Base-by-base conservation (phyloP, 192 early-diverging fungal genomes). In the Coemansia sp. region DNA sequence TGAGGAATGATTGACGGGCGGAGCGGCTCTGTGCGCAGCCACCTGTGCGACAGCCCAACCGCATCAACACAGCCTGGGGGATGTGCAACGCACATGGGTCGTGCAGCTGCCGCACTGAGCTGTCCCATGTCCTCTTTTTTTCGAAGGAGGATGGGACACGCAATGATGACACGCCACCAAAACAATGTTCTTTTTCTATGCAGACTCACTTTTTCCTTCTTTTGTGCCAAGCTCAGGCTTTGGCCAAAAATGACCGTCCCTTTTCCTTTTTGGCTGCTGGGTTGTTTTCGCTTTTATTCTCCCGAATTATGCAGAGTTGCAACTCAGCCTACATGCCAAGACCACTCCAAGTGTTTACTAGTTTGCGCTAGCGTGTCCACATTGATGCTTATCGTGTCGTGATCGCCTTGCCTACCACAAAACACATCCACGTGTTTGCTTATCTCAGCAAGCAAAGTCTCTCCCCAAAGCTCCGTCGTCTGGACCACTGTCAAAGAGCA, bases 21-120 rank as follows among this genome's bases (percentile, higher is more conserved):
- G 59, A 18, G 8, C 33, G 37, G 38, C 27, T 43, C 34, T 60
- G 37, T 46, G 43, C 43, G 43, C 43, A 46, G 38, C 38, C 38
- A n/a, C 38, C 38, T 4, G 38, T 15, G n/a, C 38, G 4, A 11
- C 43, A 26, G 12, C 43, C 43, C 43, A 46, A 46, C 43, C 43
- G 43, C 43, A 26, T 46, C 43, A 26, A 19, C 21, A 12, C 22
- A 22, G 43, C 19, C n/a, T 9, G 43, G 22, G 21, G 38, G 59
- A 61, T 61, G 59, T 46, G 59, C 59, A 61, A 61, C 46, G 42
- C 59, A 61, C 59, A 61, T 61, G 59, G 52, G 24, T 36, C 41
- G 24, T 61, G 59, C 59, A 61, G 29, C 46, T 34, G n/a, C 17
- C 27, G 43, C 43, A 12, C 11, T 26, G 22, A 22, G 40, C 40